Percentiles rank a stretch among this genome's conserved stretches.
phyloP scores from a whole-genome alignment of 371 early-diverging fungal genomes.

The Mortierella sp. region DNA sequence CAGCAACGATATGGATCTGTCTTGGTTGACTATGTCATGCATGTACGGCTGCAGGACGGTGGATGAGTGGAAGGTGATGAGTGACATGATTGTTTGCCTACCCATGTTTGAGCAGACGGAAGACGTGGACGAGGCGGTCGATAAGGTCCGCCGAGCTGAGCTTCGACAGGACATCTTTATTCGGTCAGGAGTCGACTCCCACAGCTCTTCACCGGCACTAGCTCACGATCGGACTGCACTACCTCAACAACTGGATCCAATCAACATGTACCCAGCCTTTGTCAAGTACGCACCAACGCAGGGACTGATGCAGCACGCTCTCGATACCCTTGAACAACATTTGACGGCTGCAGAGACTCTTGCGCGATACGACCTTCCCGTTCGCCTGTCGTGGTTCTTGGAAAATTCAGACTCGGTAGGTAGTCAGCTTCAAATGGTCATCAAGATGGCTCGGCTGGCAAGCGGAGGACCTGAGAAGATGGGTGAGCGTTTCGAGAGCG shows the following conservation, averaged over 20 bases:
- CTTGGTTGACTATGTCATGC: conserved; percentile 69
- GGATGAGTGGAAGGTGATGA: conserved; percentile 63
- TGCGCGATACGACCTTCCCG: conserved; percentile 70
- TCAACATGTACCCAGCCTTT: conserved; percentile 61
- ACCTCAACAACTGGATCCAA: conserved; percentile 51
- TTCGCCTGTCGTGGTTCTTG: conserved; percentile 76
- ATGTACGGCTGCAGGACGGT: conserved; percentile 66
- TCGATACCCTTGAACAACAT: conserved; percentile 76
- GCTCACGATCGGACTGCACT: conserved; percentile 38
- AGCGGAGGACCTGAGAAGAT: conserved; percentile 71
- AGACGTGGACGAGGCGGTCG: conserved; percentile 44
- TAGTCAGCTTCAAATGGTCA: conserved; percentile 71
- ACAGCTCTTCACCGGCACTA: neutral
- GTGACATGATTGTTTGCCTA: conserved; percentile 75
- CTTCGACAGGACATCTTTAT: conserved; percentile 56
- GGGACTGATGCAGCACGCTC: conserved; percentile 67
- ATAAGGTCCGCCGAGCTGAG: conserved; percentile 44
- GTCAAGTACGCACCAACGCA: conserved; percentile 64
- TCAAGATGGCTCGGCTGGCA: conserved; percentile 76
- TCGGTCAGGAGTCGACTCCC: neutral
- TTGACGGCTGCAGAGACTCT: conserved; percentile 77
- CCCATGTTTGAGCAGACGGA: conserved; percentile 72
- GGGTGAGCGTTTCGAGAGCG: conserved; percentile 70
- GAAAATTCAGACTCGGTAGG: conserved; percentile 61
- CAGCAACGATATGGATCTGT: conserved; percentile 69